Percentiles rank a stretch among this genome's conserved stretches.
Evolutionary conservation across 73 alveolate genomes (phyloP).

Genomic region (Uronychia setigera): DNA sequence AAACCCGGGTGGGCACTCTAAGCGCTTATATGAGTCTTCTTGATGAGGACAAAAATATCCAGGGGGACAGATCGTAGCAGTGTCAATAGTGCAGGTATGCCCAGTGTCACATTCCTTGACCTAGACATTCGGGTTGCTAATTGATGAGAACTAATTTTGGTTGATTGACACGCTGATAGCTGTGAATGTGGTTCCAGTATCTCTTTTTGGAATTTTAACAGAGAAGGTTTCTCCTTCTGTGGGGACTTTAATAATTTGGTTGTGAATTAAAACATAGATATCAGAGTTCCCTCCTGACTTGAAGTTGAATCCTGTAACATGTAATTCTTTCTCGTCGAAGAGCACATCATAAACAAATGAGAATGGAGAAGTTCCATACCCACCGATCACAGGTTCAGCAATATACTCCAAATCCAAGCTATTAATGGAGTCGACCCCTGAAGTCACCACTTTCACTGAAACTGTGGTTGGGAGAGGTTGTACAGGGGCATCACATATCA

Average conservation of each 20-base stretch:
- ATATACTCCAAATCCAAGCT: constrained; percentile 1
- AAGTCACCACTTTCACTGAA: constrained; percentile 7
- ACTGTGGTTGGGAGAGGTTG: not conserved
- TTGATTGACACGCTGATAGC: constrained; percentile 16
- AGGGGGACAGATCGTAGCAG: constrained; percentile 55
- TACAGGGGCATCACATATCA: constrained; percentile 20
- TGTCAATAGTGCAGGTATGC: constrained; percentile 49
- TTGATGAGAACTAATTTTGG: constrained; percentile 4
- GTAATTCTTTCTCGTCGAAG: not conserved
- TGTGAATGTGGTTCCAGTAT: constrained; percentile 22
- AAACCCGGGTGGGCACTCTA: constrained; percentile 63
- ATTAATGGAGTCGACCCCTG: constrained; percentile 15
- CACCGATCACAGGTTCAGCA: constrained; percentile 16
- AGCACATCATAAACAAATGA: constrained; percentile 6
- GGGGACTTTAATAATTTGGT: not conserved
- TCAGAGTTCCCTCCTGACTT: constrained; percentile 1
- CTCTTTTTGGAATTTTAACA: constrained; percentile 32
- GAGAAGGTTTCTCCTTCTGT: constrained; percentile 11
- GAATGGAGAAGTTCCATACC: not conserved
- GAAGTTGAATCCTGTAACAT: constrained; percentile 16
- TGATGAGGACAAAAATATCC: constrained; percentile 68
- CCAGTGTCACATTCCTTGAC: constrained; percentile 66
- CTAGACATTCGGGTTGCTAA: constrained; percentile 2
- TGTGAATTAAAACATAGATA: constrained; percentile 22
- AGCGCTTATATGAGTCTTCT: not conserved